phyloP scores from a whole-genome alignment of 2,329 filamentous ascomycete species.

The Diaporthe helianthi region DNA sequence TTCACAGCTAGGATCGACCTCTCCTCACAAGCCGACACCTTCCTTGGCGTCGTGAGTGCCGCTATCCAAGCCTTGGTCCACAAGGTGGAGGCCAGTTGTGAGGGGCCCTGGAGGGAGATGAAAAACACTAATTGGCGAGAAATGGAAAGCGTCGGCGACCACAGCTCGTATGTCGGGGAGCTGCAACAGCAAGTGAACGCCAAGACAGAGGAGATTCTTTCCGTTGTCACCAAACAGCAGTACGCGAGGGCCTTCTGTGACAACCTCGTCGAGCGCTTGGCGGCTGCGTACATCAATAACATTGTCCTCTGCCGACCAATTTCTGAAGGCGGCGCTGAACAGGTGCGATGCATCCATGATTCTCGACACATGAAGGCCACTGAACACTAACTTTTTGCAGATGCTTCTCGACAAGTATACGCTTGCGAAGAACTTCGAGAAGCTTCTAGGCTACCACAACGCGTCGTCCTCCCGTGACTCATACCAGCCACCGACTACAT shows the following conservation, averaged over 20 bases:
- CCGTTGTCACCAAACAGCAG: conserved; percentile 83
- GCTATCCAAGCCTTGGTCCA: conserved; percentile 85
- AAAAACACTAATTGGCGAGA: conserved; percentile 93
- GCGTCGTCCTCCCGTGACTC: conserved; percentile 45
- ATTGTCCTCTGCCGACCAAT: conserved; percentile 90
- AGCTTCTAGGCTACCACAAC: conserved; percentile 71
- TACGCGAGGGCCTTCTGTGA: conserved; percentile 96
- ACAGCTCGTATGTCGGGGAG: conserved; percentile 89
- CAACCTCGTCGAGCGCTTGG: conserved; percentile 89
- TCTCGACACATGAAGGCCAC: background rate
- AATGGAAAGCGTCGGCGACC: conserved; percentile 91
- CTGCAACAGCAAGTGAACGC: conserved; percentile 76
- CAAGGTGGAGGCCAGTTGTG: conserved; percentile 81
- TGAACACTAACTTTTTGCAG: conserved; percentile 51
- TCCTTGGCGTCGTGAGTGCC: conserved; percentile 91
- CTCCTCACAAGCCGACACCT: conserved; percentile 91
- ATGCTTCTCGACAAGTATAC: conserved; percentile 97
- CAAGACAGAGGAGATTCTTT: conserved; percentile 76
- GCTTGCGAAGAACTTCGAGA: conserved; percentile 79
- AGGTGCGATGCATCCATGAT: conserved; percentile 58
- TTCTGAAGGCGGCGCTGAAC: conserved; percentile 92
- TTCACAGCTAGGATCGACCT: conserved; percentile 80
- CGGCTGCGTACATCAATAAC: conserved; percentile 79
- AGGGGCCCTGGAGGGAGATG: conserved; percentile 95
- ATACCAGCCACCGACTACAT: conserved; percentile 61